These are phyloP conservation scores for Fusarium heterosporum DNA, from an alignment of 2,329 filamentous ascomycete genomes.

Conservation along the genomic window DNA sequence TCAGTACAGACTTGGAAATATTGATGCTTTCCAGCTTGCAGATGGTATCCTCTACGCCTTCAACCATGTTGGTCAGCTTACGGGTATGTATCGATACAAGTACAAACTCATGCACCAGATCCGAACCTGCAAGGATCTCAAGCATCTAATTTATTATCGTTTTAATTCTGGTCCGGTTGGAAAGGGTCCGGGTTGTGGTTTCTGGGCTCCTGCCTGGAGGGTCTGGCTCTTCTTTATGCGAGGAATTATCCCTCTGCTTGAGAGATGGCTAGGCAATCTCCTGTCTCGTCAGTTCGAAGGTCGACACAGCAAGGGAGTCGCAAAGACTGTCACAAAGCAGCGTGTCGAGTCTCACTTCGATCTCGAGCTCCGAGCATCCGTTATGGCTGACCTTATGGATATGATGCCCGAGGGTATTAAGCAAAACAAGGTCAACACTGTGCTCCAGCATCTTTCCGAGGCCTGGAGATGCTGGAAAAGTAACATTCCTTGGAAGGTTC, in stretches of 20 bases:
- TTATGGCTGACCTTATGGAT: constrained; percentile 99
- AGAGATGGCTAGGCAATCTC: constrained; percentile 97
- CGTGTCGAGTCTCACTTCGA: constrained; percentile 99
- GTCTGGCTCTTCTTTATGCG: constrained; percentile 99
- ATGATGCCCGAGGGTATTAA: constrained; percentile 99
- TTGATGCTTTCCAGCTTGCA: constrained; percentile 97
- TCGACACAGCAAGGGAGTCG: constrained; percentile 97
- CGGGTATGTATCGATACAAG: constrained; percentile 99
- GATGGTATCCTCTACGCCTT: constrained; percentile 99
- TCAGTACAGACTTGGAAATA: constrained; percentile 96
- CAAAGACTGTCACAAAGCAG: constrained; percentile 99
- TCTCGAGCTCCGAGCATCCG: constrained; percentile 93
- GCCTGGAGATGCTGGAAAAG: constrained; percentile 99
- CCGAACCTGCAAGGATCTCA: constrained; percentile 97
- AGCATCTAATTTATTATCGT: constrained; percentile 98
- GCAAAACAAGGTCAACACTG: constrained; percentile 98
- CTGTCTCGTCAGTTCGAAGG: constrained; percentile 98
- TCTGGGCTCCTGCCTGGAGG: constrained; percentile 98
- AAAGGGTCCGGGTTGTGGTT: constrained; percentile 97
- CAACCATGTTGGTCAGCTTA: constrained; percentile 98
- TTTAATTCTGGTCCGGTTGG: constrained; percentile 98
- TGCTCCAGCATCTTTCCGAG: constrained; percentile 95
- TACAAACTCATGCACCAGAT: constrained; percentile 99
- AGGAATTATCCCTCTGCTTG: constrained; percentile 94
- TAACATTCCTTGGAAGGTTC: constrained; percentile 99